Conservation (phyloP, 2,329 filamentous ascomycete species). For the Epichloe amarillans region DNA sequence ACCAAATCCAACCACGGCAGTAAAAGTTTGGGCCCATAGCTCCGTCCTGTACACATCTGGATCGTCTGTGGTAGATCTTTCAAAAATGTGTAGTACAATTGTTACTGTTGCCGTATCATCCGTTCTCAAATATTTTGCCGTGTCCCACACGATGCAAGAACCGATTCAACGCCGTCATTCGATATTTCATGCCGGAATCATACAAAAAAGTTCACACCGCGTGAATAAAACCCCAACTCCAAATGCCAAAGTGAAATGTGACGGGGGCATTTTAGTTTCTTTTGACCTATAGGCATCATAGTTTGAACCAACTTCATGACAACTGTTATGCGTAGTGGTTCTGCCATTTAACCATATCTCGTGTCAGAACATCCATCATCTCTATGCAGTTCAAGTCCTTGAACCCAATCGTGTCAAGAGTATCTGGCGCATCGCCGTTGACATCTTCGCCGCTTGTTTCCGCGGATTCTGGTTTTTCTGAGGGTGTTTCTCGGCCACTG, state of each 20-base stretch:
- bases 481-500: constrained; percentile 22
- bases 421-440: constrained; percentile 13
- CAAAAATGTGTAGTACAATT: background rate
- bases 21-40: background rate
- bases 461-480: constrained; percentile 20
- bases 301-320: background rate
- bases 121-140: background rate
- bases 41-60: background rate
- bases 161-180: constrained; percentile 6
- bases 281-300: background rate
- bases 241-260: background rate
- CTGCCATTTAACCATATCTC: constrained; percentile 76
- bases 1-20: background rate
- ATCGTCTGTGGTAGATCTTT: background rate
- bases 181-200: constrained; percentile 3
- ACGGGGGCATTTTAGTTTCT: background rate
- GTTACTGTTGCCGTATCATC: background rate
- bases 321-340: constrained; percentile 42
- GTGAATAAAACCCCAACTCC: background rate
- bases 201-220: background rate
- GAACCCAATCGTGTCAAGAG: constrained; percentile 40
- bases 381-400: constrained; percentile 65
- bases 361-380: constrained; percentile 81
- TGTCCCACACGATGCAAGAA: constrained; percentile 4
- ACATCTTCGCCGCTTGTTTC: constrained; percentile 22